Evolutionary conservation across 2,329 filamentous ascomycete species (phyloP).

Genomic region (Botrytis galanthina): DNA sequence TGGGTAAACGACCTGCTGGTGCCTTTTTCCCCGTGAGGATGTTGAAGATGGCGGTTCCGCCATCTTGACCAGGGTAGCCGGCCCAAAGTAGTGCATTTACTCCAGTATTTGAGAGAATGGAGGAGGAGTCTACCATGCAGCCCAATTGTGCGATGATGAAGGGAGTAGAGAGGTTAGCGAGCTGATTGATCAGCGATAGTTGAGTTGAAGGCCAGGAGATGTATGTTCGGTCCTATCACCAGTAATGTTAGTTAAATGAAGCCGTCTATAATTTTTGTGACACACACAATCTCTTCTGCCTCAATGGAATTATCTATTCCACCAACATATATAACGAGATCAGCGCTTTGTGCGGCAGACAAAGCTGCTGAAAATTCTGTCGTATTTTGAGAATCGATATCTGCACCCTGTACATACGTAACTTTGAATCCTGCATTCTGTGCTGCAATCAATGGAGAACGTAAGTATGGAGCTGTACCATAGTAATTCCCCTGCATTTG

Average conservation of each 20-base stretch:
- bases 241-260: neutral
- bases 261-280: neutral
- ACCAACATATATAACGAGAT: constrained; percentile 54
- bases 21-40: constrained; percentile 48
- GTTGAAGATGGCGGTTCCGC: constrained; percentile 54
- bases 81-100: constrained; percentile 56
- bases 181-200: constrained; percentile 49
- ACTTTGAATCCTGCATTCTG: constrained; percentile 35
- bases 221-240: constrained; percentile 45
- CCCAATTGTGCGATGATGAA: constrained; percentile 53
- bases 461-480: constrained; percentile 29
- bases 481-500: constrained; percentile 34
- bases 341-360: constrained; percentile 44
- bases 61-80: constrained; percentile 59
- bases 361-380: constrained; percentile 36
- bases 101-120: constrained; percentile 47
- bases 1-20: constrained; percentile 47
- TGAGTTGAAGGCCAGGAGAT: constrained; percentile 54
- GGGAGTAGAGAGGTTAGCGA: constrained; percentile 48
- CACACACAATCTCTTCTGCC: constrained; percentile 42
- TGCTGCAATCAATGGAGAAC: constrained; percentile 46
- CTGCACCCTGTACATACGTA: constrained; percentile 42
- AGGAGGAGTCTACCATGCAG: constrained; percentile 50
- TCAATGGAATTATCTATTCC: constrained; percentile 55
- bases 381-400: constrained; percentile 38